Evolutionary conservation across 495 filamentous ascomycete genomes (phyloP).

Genomic region (Sphaerosporella brunnea): DNA sequence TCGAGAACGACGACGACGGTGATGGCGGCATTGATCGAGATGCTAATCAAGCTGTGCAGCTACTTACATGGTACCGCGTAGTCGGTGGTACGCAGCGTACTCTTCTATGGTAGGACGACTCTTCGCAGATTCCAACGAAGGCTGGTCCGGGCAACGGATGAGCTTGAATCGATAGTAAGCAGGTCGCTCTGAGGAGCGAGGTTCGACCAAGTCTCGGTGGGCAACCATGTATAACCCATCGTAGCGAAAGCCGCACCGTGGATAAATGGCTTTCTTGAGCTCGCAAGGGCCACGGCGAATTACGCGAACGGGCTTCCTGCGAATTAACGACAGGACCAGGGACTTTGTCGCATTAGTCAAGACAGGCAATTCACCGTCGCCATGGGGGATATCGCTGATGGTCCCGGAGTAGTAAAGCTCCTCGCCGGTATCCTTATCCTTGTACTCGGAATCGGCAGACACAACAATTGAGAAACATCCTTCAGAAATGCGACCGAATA

Average conservation of each 20-base stretch:
- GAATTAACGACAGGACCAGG: conserved; percentile 24
- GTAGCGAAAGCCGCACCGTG: conserved; percentile 28
- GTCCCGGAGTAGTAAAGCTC: conserved; percentile 34
- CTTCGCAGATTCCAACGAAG: background rate
- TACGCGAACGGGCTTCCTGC: conserved; percentile 30
- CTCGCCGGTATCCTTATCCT: conserved; percentile 32
- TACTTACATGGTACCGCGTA: too few relatives aligned
- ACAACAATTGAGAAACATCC: conserved; percentile 31
- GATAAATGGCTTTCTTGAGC: background rate
- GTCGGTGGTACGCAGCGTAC: background rate
- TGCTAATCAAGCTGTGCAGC: too few relatives aligned
- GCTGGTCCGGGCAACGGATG: conserved; percentile 25
- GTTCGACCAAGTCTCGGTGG: conserved; percentile 6
- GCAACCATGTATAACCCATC: conserved; percentile 39
- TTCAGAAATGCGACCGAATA: conserved; percentile 26
- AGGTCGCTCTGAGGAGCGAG: background rate
- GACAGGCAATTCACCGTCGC: conserved; percentile 12
- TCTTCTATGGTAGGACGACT: background rate
- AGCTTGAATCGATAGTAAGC: conserved; percentile 33
- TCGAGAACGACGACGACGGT: too few relatives aligned
- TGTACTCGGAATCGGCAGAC: conserved; percentile 28
- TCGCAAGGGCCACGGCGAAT: conserved; percentile 24
- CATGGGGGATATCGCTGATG: conserved; percentile 11
- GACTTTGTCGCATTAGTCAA: conserved; percentile 26
- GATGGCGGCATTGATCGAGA: too few relatives aligned